Conservation (phyloP, 2,329 filamentous ascomycete genomes). For the Orbilia brochopaga region DNA sequence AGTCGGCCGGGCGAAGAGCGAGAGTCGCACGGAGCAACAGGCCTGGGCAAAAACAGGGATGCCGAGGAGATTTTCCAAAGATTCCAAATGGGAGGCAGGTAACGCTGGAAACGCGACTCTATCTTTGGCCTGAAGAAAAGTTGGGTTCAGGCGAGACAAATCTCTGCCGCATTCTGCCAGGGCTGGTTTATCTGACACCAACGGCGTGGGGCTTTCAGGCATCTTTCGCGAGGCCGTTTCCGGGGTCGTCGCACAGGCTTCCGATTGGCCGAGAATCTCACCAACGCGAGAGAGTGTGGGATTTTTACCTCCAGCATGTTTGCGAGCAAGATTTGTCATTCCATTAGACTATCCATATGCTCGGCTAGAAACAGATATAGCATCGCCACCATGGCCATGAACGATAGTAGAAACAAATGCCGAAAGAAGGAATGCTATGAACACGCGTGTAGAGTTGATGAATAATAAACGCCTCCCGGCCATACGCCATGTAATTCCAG, state of each 20-base stretch:
- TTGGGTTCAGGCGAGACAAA: slow-evolving; percentile 2
- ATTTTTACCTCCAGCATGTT: slow-evolving; percentile 3
- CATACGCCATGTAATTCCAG: no score
- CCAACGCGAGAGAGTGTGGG: slow-evolving; percentile 11
- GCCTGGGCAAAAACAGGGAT: background rate
- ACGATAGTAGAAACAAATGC: no score
- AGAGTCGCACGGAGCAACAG: background rate
- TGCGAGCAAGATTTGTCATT: background rate
- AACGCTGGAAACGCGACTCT: slow-evolving; percentile 2
- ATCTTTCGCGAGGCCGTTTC: slow-evolving; percentile 4
- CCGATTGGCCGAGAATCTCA: background rate
- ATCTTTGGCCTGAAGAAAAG: background rate
- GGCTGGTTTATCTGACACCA: background rate
- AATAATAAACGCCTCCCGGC: no score
- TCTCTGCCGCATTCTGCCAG: slow-evolving; percentile 14
- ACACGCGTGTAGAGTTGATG: no score
- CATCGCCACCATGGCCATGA: no score
- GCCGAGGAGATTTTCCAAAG: background rate
- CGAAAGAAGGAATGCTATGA: no score
- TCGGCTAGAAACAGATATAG: no score
- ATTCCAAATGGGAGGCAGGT: slow-evolving; percentile 20
- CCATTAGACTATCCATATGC: no score
- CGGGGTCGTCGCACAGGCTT: slow-evolving; percentile 4
- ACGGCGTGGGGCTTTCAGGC: slow-evolving; percentile 22
- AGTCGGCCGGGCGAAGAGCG: slow-evolving; percentile 2